Base-by-base conservation (phyloP, 2,329 filamentous ascomycete genomes). In the Periconia sp. region DNA sequence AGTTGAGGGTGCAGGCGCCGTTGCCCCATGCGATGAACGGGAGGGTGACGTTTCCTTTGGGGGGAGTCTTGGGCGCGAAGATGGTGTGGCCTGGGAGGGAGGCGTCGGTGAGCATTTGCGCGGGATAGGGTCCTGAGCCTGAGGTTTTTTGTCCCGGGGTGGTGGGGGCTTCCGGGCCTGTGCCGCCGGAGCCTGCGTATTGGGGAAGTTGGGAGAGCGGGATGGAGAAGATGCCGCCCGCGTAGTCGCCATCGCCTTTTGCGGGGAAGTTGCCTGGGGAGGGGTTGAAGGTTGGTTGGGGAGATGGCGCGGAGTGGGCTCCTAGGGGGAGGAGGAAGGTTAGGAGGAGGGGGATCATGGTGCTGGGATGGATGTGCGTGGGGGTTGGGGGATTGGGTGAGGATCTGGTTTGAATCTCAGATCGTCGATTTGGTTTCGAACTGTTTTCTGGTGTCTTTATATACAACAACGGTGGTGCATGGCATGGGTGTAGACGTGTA, bases 1-100 rank as follows among this genome's bases (percentile, higher is more conserved):
- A 46, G 33, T 52, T 51, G 18, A 62, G 49, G 11, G 44, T 54
- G 35, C 61, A 64, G 18, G 49, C 60, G 20, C 60, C 58, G 18
- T 61, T 62, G 8, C 59, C 61, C 60, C 61, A 61, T 13, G 62
- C 60, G 41, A 64, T 60, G 30, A 59, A 60, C 10, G 61, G 59
- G 30, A 64, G 19, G n/a, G 46, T 59, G 3, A 60, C 41, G 23
- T 61, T 60, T 10, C 55, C 56, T 14, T 52, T 33, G 18, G 59
- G 58, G n/a, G 55, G 53, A 10, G 35, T 50, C 43, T 56, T 62
- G 2, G 56, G 59, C 23, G 56, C 59, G 33, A 62, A 57, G 35
- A 62, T 59, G 35, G 57, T 63, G 44, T 64, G 59, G 15, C 55
- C 43, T 6, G 56, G 52, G 15, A 61, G 52, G 3, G 54, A 55